Conservation (phyloP, 495 filamentous ascomycete species). For the Baudoinia panamericana region DNA sequence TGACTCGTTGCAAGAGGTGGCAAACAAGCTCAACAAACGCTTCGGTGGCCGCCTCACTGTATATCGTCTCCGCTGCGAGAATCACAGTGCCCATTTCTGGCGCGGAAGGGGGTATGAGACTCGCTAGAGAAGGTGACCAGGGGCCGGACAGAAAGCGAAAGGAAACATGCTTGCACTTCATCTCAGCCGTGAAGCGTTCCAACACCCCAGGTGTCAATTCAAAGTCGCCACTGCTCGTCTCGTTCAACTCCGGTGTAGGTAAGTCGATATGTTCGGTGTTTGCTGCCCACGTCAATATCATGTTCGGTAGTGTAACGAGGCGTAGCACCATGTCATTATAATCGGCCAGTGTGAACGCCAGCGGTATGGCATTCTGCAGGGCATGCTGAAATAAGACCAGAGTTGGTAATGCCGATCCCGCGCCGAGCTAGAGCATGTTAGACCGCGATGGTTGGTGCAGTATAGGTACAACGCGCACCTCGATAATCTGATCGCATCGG, state of each 20-base stretch:
- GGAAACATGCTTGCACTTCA: constrained; percentile 42
- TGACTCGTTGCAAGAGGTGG: constrained; percentile 45
- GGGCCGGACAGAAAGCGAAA: constrained; percentile 70
- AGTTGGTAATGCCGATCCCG: constrained; percentile 77
- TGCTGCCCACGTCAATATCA: constrained; percentile 68
- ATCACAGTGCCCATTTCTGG: constrained; percentile 39
- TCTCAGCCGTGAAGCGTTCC: constrained; percentile 44
- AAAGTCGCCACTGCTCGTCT: constrained; percentile 47
- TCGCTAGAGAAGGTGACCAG: constrained; percentile 45
- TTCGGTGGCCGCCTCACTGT: constrained; percentile 60
- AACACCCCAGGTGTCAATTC: constrained; percentile 57
- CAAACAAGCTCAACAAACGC: constrained; percentile 65
- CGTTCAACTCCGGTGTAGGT: constrained; percentile 15
- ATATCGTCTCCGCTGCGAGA: constrained; percentile 89
- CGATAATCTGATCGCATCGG: constrained; percentile 47
- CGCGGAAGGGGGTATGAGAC: constrained; percentile 13
- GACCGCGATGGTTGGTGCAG: neutral
- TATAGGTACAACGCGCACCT: constrained; percentile 45
- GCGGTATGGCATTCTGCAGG: constrained; percentile 33
- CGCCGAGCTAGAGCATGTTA: constrained; percentile 51
- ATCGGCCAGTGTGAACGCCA: constrained; percentile 66
- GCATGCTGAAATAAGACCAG: constrained; percentile 62
- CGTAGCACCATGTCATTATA: constrained; percentile 79
- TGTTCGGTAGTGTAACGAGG: constrained; percentile 78
- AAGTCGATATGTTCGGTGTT: constrained; percentile 25